Percentiles rank a stretch among this genome's conserved stretches.
Conservation (phyloP, 805 yeast genomes). For the Starmerella potacharoeniae region DNA sequence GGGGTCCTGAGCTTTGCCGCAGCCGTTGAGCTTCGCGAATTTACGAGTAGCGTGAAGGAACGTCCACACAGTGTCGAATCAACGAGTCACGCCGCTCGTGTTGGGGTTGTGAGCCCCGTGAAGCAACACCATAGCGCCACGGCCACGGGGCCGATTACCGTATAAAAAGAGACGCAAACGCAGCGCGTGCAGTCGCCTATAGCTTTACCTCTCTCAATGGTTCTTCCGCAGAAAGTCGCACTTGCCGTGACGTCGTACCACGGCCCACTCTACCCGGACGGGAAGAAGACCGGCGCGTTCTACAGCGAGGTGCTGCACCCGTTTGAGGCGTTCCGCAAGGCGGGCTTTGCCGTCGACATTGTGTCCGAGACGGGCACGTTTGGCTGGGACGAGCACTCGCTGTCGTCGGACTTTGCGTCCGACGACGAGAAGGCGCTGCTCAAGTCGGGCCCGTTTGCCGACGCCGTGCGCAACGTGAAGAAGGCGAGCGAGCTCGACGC, state of each 20-base stretch:
- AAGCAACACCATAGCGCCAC: too few relatives aligned
- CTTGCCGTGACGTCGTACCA: constrained; percentile 21
- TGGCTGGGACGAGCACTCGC: constrained; percentile 50
- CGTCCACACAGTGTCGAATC: too few relatives aligned
- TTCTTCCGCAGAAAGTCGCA: constrained; percentile 17
- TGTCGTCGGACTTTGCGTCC: constrained; percentile 31
- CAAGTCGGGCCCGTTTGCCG: constrained; percentile 33
- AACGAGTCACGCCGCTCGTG: too few relatives aligned
- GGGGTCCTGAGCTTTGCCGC: too few relatives aligned
- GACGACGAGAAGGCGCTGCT: constrained; percentile 37
- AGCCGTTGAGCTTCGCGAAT: too few relatives aligned
- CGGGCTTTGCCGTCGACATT: constrained; percentile 44
- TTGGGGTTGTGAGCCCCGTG: too few relatives aligned
- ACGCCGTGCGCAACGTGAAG: constrained; percentile 34
- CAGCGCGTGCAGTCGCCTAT: too few relatives aligned
- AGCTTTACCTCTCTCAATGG: neutral
- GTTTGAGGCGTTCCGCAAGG: constrained; percentile 35
- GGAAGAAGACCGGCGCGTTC: constrained; percentile 50
- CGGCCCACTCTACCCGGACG: constrained; percentile 43
- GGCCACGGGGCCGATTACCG: neutral
- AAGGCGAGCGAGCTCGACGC: constrained; percentile 40
- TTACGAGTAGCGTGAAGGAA: too few relatives aligned
- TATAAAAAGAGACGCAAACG: neutral
- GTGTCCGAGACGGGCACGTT: constrained; percentile 48
- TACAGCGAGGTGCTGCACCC: constrained; percentile 52